Evolutionary conservation across 352 stramenopile genomes (phyloP).

Genomic region (Pythium graminicola): DNA sequence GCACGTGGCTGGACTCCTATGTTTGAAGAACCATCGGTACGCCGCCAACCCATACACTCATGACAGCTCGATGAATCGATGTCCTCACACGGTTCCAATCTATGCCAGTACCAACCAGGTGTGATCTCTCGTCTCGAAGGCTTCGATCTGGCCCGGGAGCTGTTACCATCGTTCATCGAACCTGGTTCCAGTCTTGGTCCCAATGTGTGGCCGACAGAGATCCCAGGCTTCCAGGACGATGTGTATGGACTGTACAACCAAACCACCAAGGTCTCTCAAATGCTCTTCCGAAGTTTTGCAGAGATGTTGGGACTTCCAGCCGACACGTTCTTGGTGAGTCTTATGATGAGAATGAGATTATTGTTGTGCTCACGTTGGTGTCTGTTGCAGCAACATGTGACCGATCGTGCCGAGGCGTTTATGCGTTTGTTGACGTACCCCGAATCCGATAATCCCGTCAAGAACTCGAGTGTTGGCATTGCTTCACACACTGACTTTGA

Average conservation of each 20-base stretch:
- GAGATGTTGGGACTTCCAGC: slow-evolving; percentile 64
- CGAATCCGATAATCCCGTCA: slow-evolving; percentile 32
- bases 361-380: background rate
- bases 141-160: slow-evolving; percentile 64
- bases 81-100: too few relatives aligned
- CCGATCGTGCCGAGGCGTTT: slow-evolving; percentile 63
- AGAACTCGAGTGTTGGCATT: slow-evolving; percentile 69
- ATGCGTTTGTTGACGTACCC: slow-evolving; percentile 77
- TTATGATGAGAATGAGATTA: background rate
- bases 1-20: slow-evolving; percentile 73
- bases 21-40: slow-evolving; percentile 77
- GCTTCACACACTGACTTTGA: slow-evolving; percentile 82
- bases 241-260: slow-evolving; percentile 70
- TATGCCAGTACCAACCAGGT: slow-evolving; percentile 71
- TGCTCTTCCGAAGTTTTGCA: slow-evolving; percentile 70
- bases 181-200: slow-evolving; percentile 61
- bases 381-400: slow-evolving; percentile 66
- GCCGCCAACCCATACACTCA: too few relatives aligned
- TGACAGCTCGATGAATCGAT: too few relatives aligned
- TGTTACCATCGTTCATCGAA: slow-evolving; percentile 46
- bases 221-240: slow-evolving; percentile 55
- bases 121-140: slow-evolving; percentile 71
- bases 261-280: slow-evolving; percentile 53
- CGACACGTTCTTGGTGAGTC: slow-evolving; percentile 51
- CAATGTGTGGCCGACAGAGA: slow-evolving; percentile 65